These are phyloP conservation scores for Naganishia sp. DNA, from an alignment of 1,284 basidiomycete species.

Conservation along the genomic window DNA sequence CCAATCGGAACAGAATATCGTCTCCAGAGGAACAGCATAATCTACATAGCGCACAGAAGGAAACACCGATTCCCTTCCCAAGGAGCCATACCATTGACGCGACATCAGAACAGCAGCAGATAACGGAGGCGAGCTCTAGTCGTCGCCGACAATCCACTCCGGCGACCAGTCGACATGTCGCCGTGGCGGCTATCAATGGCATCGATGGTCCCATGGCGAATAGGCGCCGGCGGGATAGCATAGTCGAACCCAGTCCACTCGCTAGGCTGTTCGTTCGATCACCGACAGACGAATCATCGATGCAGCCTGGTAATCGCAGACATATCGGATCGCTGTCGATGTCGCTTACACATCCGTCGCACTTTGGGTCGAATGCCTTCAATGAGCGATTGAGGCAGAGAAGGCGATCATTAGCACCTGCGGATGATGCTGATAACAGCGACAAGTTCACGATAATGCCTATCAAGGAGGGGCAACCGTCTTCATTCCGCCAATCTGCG, in stretches of 20 bases:
- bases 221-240: constrained; percentile 42
- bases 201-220: neutral
- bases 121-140: neutral
- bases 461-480: constrained; percentile 37
- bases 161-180: constrained; percentile 4
- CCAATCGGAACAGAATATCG: neutral
- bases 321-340: constrained; percentile 25
- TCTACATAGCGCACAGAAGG: neutral
- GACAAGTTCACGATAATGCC: constrained; percentile 29
- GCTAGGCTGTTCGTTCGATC: constrained; percentile 49
- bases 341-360: constrained; percentile 17
- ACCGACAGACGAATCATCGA: constrained; percentile 25
- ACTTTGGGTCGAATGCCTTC: constrained; percentile 4
- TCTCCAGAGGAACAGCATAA: neutral
- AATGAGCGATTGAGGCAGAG: constrained; percentile 8
- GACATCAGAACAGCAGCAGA: neutral
- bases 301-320: constrained; percentile 11
- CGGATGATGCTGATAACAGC: neutral
- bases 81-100: constrained; percentile 25
- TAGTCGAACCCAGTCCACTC: constrained; percentile 50
- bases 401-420: constrained; percentile 4
- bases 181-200: neutral
- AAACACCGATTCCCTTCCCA: constrained; percentile 19
- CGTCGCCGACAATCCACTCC: constrained; percentile 26
- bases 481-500: constrained; percentile 38